Evolutionary conservation across 352 stramenopile genomes (phyloP).

Genomic region (Pythium insidiosum): DNA sequence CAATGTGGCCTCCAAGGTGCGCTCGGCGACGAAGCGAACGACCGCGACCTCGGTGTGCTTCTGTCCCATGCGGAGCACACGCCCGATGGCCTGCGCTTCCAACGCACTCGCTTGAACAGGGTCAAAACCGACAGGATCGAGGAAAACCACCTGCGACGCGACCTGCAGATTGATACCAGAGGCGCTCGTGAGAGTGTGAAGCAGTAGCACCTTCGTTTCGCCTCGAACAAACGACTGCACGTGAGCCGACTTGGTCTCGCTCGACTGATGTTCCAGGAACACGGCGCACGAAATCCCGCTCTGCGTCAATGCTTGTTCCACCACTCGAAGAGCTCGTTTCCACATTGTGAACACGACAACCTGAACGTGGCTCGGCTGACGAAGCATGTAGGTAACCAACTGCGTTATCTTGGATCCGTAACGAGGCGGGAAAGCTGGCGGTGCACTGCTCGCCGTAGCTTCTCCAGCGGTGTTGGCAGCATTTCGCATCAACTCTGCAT

Average conservation of each 20-base stretch:
- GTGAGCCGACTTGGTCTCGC: slow-evolving; percentile 66
- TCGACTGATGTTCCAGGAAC: slow-evolving; percentile 71
- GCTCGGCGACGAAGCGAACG: slow-evolving; percentile 62
- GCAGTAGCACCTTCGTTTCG: slow-evolving; percentile 59
- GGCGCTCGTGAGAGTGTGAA: slow-evolving; percentile 75
- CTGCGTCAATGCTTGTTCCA: slow-evolving; percentile 48
- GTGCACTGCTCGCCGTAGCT: no score
- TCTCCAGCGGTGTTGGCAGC: no score
- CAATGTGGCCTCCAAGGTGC: slow-evolving; percentile 61
- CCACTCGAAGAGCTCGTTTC: slow-evolving; percentile 46
- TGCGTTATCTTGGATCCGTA: slow-evolving; percentile 71
- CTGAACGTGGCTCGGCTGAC: slow-evolving; percentile 37
- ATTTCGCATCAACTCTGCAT: no score
- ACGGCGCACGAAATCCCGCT: slow-evolving; percentile 55
- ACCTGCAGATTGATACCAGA: slow-evolving; percentile 82
- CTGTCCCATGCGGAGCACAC: slow-evolving; percentile 81
- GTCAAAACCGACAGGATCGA: slow-evolving; percentile 68
- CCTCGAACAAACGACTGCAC: slow-evolving; percentile 55
- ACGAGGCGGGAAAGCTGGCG: no score
- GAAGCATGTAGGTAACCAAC: slow-evolving; percentile 60
- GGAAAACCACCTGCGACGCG: slow-evolving; percentile 74
- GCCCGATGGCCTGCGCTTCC: slow-evolving; percentile 77
- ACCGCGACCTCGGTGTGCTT: slow-evolving; percentile 55
- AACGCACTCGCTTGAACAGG: no score
- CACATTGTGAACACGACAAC: slow-evolving; percentile 86